phyloP scores from a whole-genome alignment of 2,329 filamentous ascomycete species.

The Paecilomyces formosus region DNA sequence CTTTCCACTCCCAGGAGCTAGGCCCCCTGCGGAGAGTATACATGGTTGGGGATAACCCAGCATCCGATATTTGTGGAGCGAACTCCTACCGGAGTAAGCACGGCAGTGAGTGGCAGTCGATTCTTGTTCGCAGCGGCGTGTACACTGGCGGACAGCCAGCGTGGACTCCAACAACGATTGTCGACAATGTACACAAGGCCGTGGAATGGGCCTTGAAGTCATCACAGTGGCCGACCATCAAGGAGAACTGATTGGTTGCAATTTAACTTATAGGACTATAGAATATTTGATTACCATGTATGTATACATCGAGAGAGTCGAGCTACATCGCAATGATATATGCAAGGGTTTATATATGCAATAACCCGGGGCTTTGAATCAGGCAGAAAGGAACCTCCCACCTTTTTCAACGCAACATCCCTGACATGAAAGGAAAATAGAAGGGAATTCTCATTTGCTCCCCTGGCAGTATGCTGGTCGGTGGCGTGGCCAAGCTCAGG shows the following conservation, averaged over 20 bases:
- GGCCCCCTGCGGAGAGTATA: slow-evolving; percentile 66
- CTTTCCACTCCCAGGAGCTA: slow-evolving; percentile 33
- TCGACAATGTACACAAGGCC: slow-evolving; percentile 67
- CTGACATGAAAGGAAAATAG: no score
- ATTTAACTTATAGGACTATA: background rate
- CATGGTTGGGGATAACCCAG: slow-evolving; percentile 89
- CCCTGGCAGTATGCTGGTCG: background rate
- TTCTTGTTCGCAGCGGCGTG: slow-evolving; percentile 75
- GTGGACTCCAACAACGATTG: slow-evolving; percentile 57
- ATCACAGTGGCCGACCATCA: slow-evolving; percentile 29
- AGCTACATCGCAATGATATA: background rate
- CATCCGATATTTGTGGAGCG: slow-evolving; percentile 82
- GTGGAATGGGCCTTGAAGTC: slow-evolving; percentile 67
- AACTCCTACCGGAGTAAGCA: slow-evolving; percentile 63
- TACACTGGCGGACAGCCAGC: slow-evolving; percentile 54
- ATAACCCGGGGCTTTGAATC: background rate
- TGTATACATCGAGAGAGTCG: background rate
- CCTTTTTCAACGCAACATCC: no score
- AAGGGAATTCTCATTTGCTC: no score
- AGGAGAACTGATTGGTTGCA: background rate
- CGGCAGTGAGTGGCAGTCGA: slow-evolving; percentile 67
- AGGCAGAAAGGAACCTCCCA: no score
- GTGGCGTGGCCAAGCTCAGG: background rate
- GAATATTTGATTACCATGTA: background rate
- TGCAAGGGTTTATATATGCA: background rate